phyloP scores from a whole-genome alignment of 352 stramenopile genomes.

The Globisporangium abappressorium region DNA sequence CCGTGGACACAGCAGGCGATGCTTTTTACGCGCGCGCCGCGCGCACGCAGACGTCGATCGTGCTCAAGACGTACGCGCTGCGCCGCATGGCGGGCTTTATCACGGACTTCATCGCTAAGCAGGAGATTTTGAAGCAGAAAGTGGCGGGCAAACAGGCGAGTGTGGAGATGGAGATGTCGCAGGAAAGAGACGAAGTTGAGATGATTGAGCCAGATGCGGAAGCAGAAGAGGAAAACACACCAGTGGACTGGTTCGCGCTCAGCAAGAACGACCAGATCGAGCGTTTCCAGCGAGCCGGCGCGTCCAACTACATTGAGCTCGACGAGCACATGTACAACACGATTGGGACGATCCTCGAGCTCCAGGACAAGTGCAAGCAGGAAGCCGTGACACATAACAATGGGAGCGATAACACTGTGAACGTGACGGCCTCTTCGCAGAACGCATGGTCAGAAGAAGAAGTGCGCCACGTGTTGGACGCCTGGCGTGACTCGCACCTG shows the following conservation, averaged over 20 bases:
- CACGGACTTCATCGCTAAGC: slow-evolving; percentile 6
- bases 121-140: slow-evolving; percentile 1
- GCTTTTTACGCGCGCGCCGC: neutral
- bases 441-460: slow-evolving; percentile 2
- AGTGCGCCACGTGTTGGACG: slow-evolving; percentile 8
- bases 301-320: slow-evolving; percentile 16
- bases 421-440: neutral
- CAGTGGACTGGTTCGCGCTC: slow-evolving; percentile 15
- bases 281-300: slow-evolving; percentile 14
- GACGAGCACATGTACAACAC: slow-evolving; percentile 17
- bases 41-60: slow-evolving; percentile 15
- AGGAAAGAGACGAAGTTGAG: neutral
- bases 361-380: slow-evolving; percentile 16
- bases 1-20: neutral
- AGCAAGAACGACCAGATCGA: slow-evolving; percentile 14
- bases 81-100: slow-evolving; percentile 17
- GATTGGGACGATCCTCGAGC: slow-evolving; percentile 15
- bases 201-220: neutral
- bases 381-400: neutral
- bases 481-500: slow-evolving; percentile 12
- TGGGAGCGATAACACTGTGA: neutral
- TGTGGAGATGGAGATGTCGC: neutral
- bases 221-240: slow-evolving; percentile 2
- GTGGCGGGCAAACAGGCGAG: neutral
- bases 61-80: slow-evolving; percentile 16